phyloP scores from a whole-genome alignment of 2,329 filamentous ascomycete genomes.

The Coniochaeta ligniaria region DNA sequence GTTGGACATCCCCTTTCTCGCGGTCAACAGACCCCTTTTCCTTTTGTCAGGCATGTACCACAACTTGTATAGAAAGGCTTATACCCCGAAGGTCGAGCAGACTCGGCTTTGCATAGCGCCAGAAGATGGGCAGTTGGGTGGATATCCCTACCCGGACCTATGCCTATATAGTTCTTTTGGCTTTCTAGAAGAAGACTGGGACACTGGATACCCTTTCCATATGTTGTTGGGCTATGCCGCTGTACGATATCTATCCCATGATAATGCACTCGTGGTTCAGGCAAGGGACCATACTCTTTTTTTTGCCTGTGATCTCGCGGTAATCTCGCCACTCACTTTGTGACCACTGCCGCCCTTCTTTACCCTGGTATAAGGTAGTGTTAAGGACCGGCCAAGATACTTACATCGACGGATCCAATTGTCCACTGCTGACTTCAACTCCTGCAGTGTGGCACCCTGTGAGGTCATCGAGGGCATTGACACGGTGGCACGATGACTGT shows the following conservation, averaged over 20 bases:
- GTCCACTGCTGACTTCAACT: neutral
- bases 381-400: neutral
- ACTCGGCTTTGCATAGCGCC: neutral
- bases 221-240: neutral
- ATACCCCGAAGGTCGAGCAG: neutral
- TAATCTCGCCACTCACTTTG: neutral
- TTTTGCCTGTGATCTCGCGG: neutral
- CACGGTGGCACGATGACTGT: neutral
- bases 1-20: neutral
- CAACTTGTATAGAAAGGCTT: neutral
- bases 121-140: neutral
- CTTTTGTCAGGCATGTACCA: neutral
- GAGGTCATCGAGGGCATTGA: neutral
- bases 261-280: neutral
- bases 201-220: neutral
- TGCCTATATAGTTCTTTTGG: neutral
- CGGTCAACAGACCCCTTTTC: neutral
- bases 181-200: neutral
- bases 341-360: neutral
- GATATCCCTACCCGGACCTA: neutral
- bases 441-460: neutral
- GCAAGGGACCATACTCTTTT: neutral
- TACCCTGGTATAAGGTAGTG: neutral
- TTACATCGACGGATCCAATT: neutral
- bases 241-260: neutral